A percentile compares a stretch with the other conserved stretches of the same genome.
Evolutionary conservation across 164 flowering plant species (phyloP).

Genomic region (Paratinospora sagittata): DNA sequence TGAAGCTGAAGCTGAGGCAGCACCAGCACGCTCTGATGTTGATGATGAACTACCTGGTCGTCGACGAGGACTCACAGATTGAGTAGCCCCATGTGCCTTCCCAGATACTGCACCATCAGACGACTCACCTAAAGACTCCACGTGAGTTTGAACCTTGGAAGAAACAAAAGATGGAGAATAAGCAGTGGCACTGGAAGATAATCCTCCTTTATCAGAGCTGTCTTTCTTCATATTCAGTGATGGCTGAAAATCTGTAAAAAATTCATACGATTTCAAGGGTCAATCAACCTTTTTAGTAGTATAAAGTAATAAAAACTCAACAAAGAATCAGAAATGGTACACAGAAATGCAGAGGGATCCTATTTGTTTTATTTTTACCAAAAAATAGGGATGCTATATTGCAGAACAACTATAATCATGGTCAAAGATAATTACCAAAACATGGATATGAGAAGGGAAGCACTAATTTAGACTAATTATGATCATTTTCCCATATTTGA

Average conservation of each 20-base stretch:
- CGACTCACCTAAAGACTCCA: slow-evolving; percentile 24
- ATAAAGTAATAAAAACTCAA: neutral
- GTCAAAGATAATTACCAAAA: neutral
- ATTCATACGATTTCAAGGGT: slow-evolving; percentile 3
- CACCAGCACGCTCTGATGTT: slow-evolving; percentile 47
- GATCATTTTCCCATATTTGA: neutral
- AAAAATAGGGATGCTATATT: neutral
- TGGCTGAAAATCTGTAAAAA: slow-evolving; percentile 31
- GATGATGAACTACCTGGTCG: slow-evolving; percentile 65
- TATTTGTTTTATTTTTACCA: neutral
- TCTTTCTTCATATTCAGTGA: slow-evolving; percentile 26
- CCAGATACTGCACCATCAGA: slow-evolving; percentile 30
- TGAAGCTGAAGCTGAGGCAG: slow-evolving; percentile 42
- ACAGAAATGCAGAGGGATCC: neutral
- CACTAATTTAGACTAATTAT: neutral
- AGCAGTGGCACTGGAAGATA: slow-evolving; percentile 35
- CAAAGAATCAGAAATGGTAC: neutral
- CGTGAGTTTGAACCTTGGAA: slow-evolving; percentile 30
- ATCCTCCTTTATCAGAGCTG: slow-evolving; percentile 33
- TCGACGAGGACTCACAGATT: slow-evolving; percentile 38
- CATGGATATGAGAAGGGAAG: neutral
- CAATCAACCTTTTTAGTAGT: neutral
- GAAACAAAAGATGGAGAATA: slow-evolving; percentile 29
- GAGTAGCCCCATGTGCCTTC: slow-evolving; percentile 30
- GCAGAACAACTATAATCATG: neutral